These are phyloP conservation scores for Prunella vulgaris DNA, from an alignment of 257 asterid genomes.

Conservation along the genomic window DNA sequence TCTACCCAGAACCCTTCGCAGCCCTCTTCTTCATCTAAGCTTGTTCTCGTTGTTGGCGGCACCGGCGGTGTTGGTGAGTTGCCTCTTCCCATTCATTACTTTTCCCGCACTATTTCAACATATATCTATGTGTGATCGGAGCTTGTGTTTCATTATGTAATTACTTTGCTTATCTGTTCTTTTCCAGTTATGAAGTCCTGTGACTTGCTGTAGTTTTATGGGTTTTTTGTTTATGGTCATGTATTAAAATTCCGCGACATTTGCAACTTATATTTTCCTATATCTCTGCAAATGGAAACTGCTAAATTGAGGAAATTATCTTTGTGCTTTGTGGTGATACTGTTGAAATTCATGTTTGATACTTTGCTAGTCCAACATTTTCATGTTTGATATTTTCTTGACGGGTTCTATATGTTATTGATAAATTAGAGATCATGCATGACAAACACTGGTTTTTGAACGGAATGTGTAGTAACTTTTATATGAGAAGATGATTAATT, in stretches of 20 bases:
- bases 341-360: background rate
- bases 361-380: too few species aligned
- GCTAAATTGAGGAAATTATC: background rate
- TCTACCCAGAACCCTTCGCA: constrained; percentile 27
- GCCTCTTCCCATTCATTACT: background rate
- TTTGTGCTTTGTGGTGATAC: background rate
- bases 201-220: background rate
- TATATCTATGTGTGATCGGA: background rate
- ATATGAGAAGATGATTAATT: too few species aligned
- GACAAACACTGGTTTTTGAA: too few species aligned
- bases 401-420: too few species aligned
- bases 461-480: too few species aligned
- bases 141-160: background rate
- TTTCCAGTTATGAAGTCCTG: background rate
- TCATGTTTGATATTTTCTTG: too few species aligned
- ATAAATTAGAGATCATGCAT: too few species aligned
- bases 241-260: background rate
- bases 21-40: constrained; percentile 51
- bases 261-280: background rate
- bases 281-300: background rate
- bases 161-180: background rate
- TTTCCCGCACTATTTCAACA: background rate
- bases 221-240: background rate
- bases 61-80: constrained; percentile 93
- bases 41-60: constrained; percentile 90